Evolutionary conservation across 108 stramenopile species (phyloP).

Genomic region (Skeletonema costatum): DNA sequence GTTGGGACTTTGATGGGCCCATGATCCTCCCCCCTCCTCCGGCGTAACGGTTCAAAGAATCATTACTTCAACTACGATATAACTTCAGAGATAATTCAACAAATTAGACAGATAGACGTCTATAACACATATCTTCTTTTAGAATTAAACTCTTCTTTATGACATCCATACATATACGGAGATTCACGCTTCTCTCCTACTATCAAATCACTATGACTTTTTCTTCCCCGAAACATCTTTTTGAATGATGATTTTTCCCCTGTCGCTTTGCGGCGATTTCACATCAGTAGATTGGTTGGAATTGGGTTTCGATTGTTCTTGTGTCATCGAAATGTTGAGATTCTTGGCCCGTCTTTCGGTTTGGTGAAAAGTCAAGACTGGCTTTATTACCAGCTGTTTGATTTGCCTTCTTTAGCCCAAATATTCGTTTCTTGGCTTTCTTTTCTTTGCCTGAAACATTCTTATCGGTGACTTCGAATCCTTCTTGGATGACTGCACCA

Average conservation of each 20-base stretch:
- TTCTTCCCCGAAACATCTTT: not conserved
- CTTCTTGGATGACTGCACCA: conserved; percentile 42
- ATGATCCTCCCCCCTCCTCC: conserved; percentile 47
- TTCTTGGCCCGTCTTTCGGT: not conserved
- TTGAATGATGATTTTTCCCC: not conserved
- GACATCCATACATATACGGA: not conserved
- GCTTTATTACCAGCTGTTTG: not conserved
- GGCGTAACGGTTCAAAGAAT: not conserved
- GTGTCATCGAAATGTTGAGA: not conserved
- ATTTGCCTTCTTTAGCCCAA: not conserved
- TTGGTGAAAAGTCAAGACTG: not conserved
- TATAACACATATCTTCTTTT: not conserved
- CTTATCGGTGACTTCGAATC: conserved; percentile 43
- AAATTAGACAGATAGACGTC: not conserved
- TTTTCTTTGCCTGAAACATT: not conserved
- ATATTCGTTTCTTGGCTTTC: not conserved
- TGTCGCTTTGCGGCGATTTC: not conserved
- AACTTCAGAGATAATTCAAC: not conserved
- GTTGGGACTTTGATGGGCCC: conserved; percentile 49
- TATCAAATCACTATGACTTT: not conserved
- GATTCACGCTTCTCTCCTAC: not conserved
- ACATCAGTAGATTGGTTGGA: not conserved
- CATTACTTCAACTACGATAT: not conserved
- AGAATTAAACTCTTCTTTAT: not conserved
- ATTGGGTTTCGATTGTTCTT: not conserved